These are phyloP conservation scores for Pistacia integerrima DNA, from an alignment of 345 rosid species.

Conservation along the genomic window DNA sequence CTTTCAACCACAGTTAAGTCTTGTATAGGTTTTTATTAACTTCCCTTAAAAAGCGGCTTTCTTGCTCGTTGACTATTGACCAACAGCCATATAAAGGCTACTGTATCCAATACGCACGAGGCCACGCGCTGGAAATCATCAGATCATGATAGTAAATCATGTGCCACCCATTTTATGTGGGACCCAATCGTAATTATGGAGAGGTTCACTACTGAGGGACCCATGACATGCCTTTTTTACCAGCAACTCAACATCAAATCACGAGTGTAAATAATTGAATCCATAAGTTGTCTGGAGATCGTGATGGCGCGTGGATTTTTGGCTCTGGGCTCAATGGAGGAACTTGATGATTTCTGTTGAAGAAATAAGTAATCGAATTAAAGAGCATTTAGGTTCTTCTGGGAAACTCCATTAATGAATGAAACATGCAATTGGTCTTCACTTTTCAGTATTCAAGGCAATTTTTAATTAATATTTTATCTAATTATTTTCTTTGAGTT, in stretches of 20 bases:
- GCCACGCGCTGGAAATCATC: slow-evolving; percentile 44
- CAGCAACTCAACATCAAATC: slow-evolving; percentile 33
- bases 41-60: slow-evolving; percentile 52
- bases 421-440: slow-evolving; percentile 3
- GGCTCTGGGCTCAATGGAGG: slow-evolving; percentile 24
- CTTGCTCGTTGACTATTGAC: slow-evolving; percentile 46
- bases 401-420: slow-evolving; percentile 13
- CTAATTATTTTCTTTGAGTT: background rate
- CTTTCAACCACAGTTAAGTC: slow-evolving; percentile 25
- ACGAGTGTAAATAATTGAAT: slow-evolving; percentile 20
- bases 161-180: slow-evolving; percentile 7
- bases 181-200: background rate
- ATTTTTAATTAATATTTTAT: slow-evolving; percentile 2
- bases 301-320: slow-evolving; percentile 7
- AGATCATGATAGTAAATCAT: slow-evolving; percentile 33
- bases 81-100: background rate
- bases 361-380: background rate
- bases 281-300: background rate
- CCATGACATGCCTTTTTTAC: slow-evolving; percentile 25
- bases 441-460: background rate
- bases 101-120: slow-evolving; percentile 13
- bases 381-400: background rate
- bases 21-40: slow-evolving; percentile 1
- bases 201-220: slow-evolving; percentile 21
- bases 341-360: background rate